These are phyloP conservation scores for Solanum pinnatisectum DNA, from an alignment of 257 asterid genomes.

Conservation along the genomic window DNA sequence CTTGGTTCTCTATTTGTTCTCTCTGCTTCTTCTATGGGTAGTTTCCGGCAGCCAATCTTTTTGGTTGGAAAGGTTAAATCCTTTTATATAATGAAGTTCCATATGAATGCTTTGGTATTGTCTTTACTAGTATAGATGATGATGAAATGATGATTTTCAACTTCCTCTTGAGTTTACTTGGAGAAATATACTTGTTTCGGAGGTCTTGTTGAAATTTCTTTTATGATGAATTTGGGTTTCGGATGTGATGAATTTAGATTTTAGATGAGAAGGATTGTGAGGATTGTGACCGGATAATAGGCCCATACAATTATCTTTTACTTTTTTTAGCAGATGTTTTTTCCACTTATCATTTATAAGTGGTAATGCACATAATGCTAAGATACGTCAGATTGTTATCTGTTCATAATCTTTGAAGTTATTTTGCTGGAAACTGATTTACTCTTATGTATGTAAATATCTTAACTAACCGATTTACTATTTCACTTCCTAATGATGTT, in stretches of 20 bases:
- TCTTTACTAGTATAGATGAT: neutral
- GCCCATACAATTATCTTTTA: conserved; percentile 21
- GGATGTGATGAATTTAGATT: conserved; percentile 8
- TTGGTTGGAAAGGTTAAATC: neutral
- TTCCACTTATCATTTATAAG: neutral
- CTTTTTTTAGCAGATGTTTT: neutral
- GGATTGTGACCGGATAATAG: conserved; percentile 43
- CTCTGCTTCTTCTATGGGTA: neutral
- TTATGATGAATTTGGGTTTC: conserved; percentile 25
- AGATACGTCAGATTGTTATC: neutral
- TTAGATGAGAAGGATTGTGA: conserved; percentile 46
- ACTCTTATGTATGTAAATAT: neutral
- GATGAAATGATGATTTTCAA: neutral
- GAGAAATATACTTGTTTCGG: neutral
- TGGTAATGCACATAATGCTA: neutral
- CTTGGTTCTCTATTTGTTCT: neutral
- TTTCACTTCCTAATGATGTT: neutral
- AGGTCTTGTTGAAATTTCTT: neutral
- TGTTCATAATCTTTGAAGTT: neutral
- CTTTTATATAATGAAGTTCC: neutral
- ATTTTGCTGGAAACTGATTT: neutral
- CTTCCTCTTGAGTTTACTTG: neutral
- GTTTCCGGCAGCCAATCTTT: neutral
- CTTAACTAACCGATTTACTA: neutral
- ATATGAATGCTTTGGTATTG: neutral